These are phyloP conservation scores for Furcasterigmium furcatum DNA, from an alignment of 2,329 filamentous ascomycete species.

Conservation along the genomic window DNA sequence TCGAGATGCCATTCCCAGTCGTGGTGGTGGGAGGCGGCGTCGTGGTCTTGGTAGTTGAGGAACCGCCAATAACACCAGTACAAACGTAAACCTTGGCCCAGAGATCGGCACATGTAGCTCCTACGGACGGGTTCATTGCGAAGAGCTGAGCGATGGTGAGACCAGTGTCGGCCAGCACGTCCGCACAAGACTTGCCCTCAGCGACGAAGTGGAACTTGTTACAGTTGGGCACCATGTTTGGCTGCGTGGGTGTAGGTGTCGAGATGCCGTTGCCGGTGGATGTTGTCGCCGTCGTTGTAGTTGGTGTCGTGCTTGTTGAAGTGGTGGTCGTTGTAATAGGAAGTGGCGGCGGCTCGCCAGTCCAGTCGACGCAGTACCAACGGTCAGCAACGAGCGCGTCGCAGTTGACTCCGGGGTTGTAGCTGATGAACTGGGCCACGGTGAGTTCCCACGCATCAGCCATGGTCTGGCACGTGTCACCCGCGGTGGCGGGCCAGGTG, in stretches of 20 bases:
- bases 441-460: no score
- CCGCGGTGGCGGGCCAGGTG: no score
- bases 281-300: conserved; percentile 21
- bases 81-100: neutral
- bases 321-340: no score
- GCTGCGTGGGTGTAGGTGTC: no score
- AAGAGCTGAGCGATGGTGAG: neutral
- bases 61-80: neutral
- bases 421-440: no score
- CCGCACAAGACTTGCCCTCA: conserved; percentile 16
- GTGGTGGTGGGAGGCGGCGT: conserved; percentile 21
- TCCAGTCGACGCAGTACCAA: no score
- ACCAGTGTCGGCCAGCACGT: neutral
- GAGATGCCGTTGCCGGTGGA: no score
- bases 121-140: neutral
- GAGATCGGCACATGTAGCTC: neutral
- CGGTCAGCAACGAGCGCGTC: no score
- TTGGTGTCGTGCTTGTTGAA: neutral
- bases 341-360: no score
- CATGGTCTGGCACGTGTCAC: no score
- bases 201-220: conserved; percentile 20
- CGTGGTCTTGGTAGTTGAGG: neutral
- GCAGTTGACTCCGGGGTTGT: no score
- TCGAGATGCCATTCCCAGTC: no score
- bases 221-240: conserved; percentile 22